Evolutionary conservation across 768 basidiomycete genomes (phyloP).

Genomic region (Pleurotus pulmonarius): DNA sequence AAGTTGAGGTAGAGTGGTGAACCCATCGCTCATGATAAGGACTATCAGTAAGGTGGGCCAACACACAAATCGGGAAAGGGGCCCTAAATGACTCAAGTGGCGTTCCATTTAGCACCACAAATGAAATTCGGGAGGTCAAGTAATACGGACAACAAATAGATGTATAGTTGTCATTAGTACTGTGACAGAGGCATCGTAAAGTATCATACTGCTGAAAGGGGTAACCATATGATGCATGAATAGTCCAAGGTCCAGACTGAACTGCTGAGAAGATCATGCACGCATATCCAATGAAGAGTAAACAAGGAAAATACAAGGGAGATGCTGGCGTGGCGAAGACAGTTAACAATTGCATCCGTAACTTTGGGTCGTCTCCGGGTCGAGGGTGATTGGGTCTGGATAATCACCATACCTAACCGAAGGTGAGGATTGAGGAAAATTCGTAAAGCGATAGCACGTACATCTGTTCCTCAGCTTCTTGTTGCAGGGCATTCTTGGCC

Average conservation of each 20-base stretch:
- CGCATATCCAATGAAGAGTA: no score
- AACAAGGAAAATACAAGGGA: no score
- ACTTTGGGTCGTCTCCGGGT: slow-evolving; percentile 86
- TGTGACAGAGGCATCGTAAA: neutral
- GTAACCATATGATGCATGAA: neutral
- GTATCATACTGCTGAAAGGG: slow-evolving; percentile 4
- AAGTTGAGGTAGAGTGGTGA: neutral
- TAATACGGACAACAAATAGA: slow-evolving; percentile 8
- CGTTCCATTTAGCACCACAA: neutral
- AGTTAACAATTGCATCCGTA: slow-evolving; percentile 87
- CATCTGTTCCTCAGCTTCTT: slow-evolving; percentile 96
- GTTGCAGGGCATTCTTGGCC: slow-evolving; percentile 98
- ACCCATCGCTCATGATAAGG: slow-evolving; percentile 1
- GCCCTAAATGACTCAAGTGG: neutral
- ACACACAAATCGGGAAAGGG: slow-evolving; percentile 2
- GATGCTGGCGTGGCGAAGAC: neutral
- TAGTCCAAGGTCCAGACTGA: neutral
- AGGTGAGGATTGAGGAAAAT: slow-evolving; percentile 11
- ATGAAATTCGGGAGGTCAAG: neutral
- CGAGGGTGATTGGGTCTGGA: slow-evolving; percentile 97
- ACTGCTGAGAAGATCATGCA: neutral
- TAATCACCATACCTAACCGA: slow-evolving; percentile 88
- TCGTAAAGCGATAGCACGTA: slow-evolving; percentile 34
- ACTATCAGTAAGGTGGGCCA: neutral
- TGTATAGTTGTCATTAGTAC: neutral